These are phyloP conservation scores for Periconia macrospinosa DNA, from an alignment of 2,329 filamentous ascomycete genomes.

Conservation along the genomic window DNA sequence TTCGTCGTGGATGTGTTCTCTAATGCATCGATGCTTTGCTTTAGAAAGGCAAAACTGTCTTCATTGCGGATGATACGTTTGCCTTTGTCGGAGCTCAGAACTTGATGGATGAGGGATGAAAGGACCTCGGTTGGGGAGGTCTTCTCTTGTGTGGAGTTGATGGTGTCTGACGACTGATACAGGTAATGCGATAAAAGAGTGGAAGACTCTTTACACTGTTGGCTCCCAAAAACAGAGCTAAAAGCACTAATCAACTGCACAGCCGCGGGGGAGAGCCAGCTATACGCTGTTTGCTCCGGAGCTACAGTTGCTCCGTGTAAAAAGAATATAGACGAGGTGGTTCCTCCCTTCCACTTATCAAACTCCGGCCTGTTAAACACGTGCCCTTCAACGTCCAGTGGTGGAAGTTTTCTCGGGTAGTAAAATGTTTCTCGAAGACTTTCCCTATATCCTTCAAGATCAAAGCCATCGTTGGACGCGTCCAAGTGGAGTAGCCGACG, in stretches of 20 bases:
- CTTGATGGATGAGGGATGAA: neutral
- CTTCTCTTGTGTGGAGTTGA: neutral
- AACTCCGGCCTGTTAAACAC: neutral
- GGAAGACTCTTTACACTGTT: neutral
- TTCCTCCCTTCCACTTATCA: neutral
- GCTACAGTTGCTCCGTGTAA: neutral
- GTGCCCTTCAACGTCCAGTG: neutral
- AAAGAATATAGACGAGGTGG: neutral
- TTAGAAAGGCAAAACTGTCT: neutral
- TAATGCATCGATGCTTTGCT: neutral
- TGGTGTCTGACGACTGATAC: neutral
- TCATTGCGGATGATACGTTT: neutral
- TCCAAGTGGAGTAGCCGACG: neutral
- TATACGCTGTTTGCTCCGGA: neutral
- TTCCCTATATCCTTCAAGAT: neutral
- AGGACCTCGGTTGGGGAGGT: neutral
- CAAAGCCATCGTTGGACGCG: neutral
- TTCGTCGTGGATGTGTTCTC: neutral
- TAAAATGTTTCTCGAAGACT: neutral
- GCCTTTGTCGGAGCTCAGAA: neutral
- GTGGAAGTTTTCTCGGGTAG: neutral
- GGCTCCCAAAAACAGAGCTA: neutral
- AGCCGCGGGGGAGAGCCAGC: slow-evolving; percentile 4
- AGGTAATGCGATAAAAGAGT: neutral
- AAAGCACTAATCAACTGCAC: neutral